phyloP scores from a whole-genome alignment of 2,329 filamentous ascomycete species.

The Pseudocercospora cruenta region DNA sequence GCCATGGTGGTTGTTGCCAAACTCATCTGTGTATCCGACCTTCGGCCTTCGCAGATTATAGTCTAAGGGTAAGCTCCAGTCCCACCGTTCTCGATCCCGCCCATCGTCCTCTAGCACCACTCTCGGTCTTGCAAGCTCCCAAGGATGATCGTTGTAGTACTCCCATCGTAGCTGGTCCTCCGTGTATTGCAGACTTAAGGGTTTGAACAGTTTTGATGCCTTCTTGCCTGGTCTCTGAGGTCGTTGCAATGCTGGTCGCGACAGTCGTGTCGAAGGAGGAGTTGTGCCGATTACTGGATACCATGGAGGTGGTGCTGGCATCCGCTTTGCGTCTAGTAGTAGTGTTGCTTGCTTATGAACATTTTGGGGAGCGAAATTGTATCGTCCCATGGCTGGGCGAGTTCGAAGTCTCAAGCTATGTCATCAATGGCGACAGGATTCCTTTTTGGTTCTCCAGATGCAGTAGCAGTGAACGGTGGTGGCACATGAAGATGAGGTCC shows the following conservation, averaged over 20 bases:
- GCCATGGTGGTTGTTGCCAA: constrained; percentile 51
- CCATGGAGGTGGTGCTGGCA: constrained; percentile 56
- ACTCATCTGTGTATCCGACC: constrained; percentile 18
- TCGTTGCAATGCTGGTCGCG: constrained; percentile 58
- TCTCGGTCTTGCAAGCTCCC: constrained; percentile 89
- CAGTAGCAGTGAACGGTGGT: background rate
- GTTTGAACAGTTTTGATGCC: constrained; percentile 77
- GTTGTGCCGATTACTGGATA: constrained; percentile 59
- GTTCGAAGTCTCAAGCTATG: background rate
- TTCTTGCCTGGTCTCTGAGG: constrained; percentile 62
- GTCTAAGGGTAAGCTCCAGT: constrained; percentile 68
- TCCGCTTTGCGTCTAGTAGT: constrained; percentile 51
- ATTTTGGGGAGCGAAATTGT: constrained; percentile 55
- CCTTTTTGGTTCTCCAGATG: background rate
- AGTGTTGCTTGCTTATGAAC: constrained; percentile 58
- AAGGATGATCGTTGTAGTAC: constrained; percentile 94
- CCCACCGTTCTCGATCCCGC: constrained; percentile 72
- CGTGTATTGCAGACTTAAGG: constrained; percentile 74
- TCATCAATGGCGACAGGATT: background rate
- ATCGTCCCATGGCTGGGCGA: constrained; percentile 52
- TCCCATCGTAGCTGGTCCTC: constrained; percentile 79
- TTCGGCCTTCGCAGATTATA: constrained; percentile 28
- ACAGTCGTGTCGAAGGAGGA: constrained; percentile 63
- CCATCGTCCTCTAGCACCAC: constrained; percentile 85
- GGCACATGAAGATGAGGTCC: background rate